These are phyloP conservation scores for Azolla pinnata DNA, from an alignment of 75 land plant genomes.

Conservation along the genomic window DNA sequence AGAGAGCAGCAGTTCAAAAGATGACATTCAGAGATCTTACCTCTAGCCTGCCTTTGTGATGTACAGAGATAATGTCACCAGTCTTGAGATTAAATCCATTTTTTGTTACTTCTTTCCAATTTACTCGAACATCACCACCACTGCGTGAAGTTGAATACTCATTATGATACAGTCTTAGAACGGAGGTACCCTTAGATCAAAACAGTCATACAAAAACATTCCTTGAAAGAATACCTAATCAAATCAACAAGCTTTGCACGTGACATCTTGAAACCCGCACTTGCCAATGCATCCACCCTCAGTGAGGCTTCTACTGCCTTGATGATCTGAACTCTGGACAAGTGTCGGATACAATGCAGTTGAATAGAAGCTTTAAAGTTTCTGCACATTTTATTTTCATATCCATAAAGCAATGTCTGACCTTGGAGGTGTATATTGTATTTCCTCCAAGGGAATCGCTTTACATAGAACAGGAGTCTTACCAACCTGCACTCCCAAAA, in stretches of 20 bases:
- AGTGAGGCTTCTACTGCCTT: conserved; percentile 86
- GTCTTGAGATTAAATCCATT: conserved; percentile 55
- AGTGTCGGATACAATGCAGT: neutral
- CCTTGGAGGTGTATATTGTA: conserved; percentile 83
- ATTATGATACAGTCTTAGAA: too few species aligned
- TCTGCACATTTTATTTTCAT: too few species aligned
- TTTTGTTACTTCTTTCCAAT: conserved; percentile 77
- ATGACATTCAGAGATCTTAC: conserved; percentile 19
- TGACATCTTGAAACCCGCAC: conserved; percentile 92
- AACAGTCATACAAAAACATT: neutral
- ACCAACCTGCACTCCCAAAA: conserved; percentile 58
- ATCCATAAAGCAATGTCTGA: conserved; percentile 9
- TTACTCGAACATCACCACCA: conserved; percentile 77
- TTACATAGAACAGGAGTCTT: conserved; percentile 66
- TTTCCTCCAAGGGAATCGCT: conserved; percentile 60
- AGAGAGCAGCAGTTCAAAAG: neutral
- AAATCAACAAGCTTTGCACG: conserved; percentile 70
- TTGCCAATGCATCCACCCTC: conserved; percentile 89
- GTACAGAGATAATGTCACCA: conserved; percentile 81
- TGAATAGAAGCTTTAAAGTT: too few species aligned
- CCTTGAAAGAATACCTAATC: conserved; percentile 45
- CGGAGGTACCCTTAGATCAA: too few species aligned
- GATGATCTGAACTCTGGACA: conserved; percentile 48
- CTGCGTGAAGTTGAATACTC: conserved; percentile 40
- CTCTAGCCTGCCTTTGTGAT: conserved; percentile 83